These are phyloP conservation scores for Filosporella fistucella DNA, from an alignment of 495 filamentous ascomycete genomes.

Conservation along the genomic window DNA sequence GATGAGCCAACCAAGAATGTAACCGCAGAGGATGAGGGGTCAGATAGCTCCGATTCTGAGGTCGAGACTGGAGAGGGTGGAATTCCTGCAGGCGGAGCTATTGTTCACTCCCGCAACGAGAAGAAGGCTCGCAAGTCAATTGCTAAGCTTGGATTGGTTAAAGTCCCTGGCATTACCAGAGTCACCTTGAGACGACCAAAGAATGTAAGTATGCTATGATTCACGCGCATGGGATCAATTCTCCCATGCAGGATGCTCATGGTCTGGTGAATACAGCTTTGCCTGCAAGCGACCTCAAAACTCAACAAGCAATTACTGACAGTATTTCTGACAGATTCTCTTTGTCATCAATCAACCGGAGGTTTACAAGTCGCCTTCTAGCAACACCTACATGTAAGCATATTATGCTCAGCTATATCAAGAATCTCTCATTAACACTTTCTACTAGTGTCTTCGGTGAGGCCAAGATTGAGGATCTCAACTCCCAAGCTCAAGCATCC, in stretches of 20 bases:
- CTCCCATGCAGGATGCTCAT: neutral
- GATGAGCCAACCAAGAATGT: constrained; percentile 74
- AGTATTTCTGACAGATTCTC: constrained; percentile 64
- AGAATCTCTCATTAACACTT: constrained; percentile 10
- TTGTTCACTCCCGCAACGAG: constrained; percentile 97
- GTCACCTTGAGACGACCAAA: constrained; percentile 97
- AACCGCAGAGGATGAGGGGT: constrained; percentile 70
- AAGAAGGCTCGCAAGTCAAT: constrained; percentile 99
- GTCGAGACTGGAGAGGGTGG: constrained; percentile 56
- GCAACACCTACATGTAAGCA: constrained; percentile 99
- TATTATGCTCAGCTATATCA: neutral
- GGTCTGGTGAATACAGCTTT: neutral
- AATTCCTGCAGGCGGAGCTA: constrained; percentile 79
- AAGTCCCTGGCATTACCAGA: constrained; percentile 93
- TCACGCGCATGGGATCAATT: neutral
- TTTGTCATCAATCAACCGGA: constrained; percentile 99
- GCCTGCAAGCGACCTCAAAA: too few species aligned
- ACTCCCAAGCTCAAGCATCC: constrained; percentile 91
- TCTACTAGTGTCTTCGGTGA: constrained; percentile 89
- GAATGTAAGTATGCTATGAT: constrained; percentile 64
- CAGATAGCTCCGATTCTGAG: constrained; percentile 71
- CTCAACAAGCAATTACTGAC: constrained; percentile 4
- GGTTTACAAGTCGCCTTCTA: constrained; percentile 96
- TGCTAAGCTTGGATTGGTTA: constrained; percentile 94
- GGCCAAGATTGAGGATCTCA: constrained; percentile 99